Evolutionary conservation across 2,329 filamentous ascomycete genomes (phyloP).

Genomic region (Ophiostoma sp.): DNA sequence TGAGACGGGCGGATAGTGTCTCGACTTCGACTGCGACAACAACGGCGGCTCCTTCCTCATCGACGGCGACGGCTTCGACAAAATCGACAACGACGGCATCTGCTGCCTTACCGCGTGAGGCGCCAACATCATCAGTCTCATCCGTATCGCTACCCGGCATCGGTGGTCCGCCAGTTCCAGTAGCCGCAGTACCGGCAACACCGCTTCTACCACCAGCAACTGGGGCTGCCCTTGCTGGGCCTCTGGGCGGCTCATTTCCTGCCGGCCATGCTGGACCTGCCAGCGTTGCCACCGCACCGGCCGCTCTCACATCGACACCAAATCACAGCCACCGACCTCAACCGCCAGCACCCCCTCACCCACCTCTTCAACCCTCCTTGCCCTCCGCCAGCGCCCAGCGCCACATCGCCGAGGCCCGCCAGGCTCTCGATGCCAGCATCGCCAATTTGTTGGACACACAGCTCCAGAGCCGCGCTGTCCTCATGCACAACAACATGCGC

Average conservation of each 20-base stretch:
- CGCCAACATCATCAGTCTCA: conserved; percentile 23
- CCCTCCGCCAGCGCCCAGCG: conserved; percentile 47
- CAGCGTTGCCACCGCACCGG: conserved; percentile 10
- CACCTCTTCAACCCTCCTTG: conserved; percentile 38
- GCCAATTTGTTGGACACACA: conserved; percentile 69
- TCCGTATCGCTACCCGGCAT: conserved; percentile 18
- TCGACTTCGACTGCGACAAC: background rate
- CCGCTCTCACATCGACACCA: background rate
- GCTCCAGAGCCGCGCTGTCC: conserved; percentile 65
- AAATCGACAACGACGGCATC: background rate
- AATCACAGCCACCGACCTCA: background rate
- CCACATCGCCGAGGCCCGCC: conserved; percentile 57
- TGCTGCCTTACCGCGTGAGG: background rate
- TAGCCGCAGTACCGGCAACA: background rate
- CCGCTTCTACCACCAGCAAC: background rate
- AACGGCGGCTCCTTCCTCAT: background rate
- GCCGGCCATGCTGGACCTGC: background rate
- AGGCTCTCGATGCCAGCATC: conserved; percentile 61
- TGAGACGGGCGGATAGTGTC: conserved; percentile 5
- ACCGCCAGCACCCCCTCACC: background rate
- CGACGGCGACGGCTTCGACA: conserved; percentile 7
- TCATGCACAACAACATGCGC: conserved; percentile 68
- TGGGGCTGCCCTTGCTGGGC: background rate
- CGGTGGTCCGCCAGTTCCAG: background rate
- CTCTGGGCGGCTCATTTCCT: background rate